Conservation (phyloP, 2,329 filamentous ascomycete genomes). For the Hypoxylon sp. region DNA sequence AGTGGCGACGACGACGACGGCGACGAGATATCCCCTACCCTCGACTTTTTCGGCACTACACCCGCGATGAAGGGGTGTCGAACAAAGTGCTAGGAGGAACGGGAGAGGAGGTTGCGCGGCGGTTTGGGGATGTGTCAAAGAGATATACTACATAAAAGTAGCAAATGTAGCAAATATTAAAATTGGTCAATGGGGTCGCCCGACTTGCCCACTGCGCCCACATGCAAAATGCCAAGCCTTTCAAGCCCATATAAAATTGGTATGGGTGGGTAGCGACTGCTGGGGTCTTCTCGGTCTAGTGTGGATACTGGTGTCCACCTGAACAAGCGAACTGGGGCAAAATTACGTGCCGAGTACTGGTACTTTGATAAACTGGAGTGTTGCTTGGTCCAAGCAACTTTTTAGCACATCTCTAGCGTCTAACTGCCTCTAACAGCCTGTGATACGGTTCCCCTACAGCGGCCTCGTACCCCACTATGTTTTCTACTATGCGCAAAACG, state of each 20-base stretch:
- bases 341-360: slow-evolving; percentile 42
- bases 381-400: slow-evolving; percentile 3
- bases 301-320: slow-evolving; percentile 46
- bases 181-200: slow-evolving; percentile 39
- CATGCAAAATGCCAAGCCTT: slow-evolving; percentile 46
- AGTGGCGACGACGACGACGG: slow-evolving; percentile 18
- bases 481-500: slow-evolving; percentile 1
- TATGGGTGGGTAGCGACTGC: slow-evolving; percentile 45
- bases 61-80: slow-evolving; percentile 41
- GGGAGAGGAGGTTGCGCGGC: slow-evolving; percentile 36
- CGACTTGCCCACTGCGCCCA: slow-evolving; percentile 36
- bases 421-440: slow-evolving; percentile 22
- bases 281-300: slow-evolving; percentile 45
- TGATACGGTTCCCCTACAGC: slow-evolving; percentile 27
- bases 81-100: slow-evolving; percentile 38
- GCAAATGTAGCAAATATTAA: slow-evolving; percentile 29
- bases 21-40: slow-evolving; percentile 32
- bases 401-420: slow-evolving; percentile 18
- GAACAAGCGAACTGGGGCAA: slow-evolving; percentile 44
- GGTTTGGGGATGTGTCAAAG: slow-evolving; percentile 34
- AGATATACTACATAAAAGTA: slow-evolving; percentile 36
- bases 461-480: slow-evolving; percentile 27
- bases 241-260: slow-evolving; percentile 37
- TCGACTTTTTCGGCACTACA: slow-evolving; percentile 44
- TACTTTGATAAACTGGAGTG: slow-evolving; percentile 21